Conservation (phyloP, 352 stramenopile genomes). For the Paralagenidium karlingii region DNA sequence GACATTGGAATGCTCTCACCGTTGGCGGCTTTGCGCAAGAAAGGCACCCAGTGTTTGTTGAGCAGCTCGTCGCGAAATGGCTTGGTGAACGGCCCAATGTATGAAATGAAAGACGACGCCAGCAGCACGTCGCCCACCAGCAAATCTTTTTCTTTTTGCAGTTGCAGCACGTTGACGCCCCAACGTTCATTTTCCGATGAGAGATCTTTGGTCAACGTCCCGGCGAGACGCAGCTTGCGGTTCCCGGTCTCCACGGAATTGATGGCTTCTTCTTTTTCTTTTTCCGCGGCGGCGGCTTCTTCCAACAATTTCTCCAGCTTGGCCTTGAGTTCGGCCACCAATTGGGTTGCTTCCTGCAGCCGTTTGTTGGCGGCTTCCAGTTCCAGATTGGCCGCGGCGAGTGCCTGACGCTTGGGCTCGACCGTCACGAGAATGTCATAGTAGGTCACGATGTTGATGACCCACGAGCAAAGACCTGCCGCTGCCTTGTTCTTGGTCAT, state of each 20-base stretch:
- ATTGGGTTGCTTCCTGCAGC: conserved; percentile 74
- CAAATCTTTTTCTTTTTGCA: conserved; percentile 86
- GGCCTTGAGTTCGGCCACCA: conserved; percentile 87
- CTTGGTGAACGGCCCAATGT: conserved; percentile 93
- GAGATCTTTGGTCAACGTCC: conserved; percentile 90
- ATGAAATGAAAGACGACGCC: conserved; percentile 91
- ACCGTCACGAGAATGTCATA: conserved; percentile 94
- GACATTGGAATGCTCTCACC: conserved; percentile 86
- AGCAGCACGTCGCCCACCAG: conserved; percentile 91
- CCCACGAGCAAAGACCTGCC: conserved; percentile 88
- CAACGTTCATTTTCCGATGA: conserved; percentile 93
- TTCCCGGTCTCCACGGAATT: conserved; percentile 88
- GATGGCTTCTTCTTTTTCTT: conserved; percentile 89
- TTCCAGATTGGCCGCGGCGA: conserved; percentile 86
- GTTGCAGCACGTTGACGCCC: conserved; percentile 87
- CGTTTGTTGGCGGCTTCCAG: conserved; percentile 85
- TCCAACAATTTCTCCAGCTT: conserved; percentile 88
- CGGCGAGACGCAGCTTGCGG: conserved; percentile 91
- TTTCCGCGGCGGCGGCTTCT: conserved; percentile 84
- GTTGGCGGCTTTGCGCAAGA: conserved; percentile 74
- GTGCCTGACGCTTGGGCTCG: conserved; percentile 88
- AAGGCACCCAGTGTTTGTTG: conserved; percentile 88
- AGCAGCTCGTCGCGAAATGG: conserved; percentile 90
- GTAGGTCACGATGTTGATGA: conserved; percentile 96
- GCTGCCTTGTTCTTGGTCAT: conserved; percentile 91